These are phyloP conservation scores for Phytophthora pini DNA, from an alignment of 352 stramenopile genomes.

Conservation along the genomic window DNA sequence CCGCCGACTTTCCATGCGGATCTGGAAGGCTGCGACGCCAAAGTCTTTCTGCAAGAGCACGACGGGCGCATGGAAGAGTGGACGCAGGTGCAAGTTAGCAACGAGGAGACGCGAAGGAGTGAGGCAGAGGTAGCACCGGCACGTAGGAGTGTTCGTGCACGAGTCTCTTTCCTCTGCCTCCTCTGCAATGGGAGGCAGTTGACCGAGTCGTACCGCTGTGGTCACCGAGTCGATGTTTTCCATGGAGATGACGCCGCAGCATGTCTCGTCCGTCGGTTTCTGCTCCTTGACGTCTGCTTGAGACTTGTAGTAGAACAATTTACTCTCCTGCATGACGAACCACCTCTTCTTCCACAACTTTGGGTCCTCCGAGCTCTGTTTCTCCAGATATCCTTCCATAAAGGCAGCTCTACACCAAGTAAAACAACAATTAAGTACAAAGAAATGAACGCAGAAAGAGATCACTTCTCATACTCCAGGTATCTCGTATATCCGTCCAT, in stretches of 20 bases:
- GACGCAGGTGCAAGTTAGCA: conserved; percentile 32
- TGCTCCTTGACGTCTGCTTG: conserved; percentile 64
- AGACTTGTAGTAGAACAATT: conserved; percentile 85
- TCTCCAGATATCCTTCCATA: conserved; percentile 84
- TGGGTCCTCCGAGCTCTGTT: conserved; percentile 79
- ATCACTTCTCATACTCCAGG: conserved; percentile 47
- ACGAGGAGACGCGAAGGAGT: conserved; percentile 16
- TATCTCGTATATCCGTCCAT: conserved; percentile 71
- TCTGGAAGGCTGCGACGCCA: conserved; percentile 83
- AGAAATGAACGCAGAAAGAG: no score
- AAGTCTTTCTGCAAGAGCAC: conserved; percentile 77
- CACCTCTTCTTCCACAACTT: conserved; percentile 80
- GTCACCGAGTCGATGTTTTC: conserved; percentile 87
- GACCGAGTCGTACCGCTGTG: conserved; percentile 63
- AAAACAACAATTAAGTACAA: background rate
- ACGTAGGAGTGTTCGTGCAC: background rate
- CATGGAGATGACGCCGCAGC: conserved; percentile 79
- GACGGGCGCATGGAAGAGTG: conserved; percentile 14
- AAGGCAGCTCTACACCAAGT: conserved; percentile 53
- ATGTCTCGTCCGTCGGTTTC: conserved; percentile 59
- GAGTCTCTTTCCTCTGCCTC: conserved; percentile 10
- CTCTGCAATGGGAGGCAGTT: conserved; percentile 14
- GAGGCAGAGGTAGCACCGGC: conserved; percentile 21
- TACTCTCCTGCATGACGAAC: conserved; percentile 89
- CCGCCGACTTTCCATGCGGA: conserved; percentile 75